A percentile compares a stretch with the other conserved stretches of the same genome.
Evolutionary conservation across 306 rosid species (phyloP).

Genomic region (Pachyrhizus erosus): DNA sequence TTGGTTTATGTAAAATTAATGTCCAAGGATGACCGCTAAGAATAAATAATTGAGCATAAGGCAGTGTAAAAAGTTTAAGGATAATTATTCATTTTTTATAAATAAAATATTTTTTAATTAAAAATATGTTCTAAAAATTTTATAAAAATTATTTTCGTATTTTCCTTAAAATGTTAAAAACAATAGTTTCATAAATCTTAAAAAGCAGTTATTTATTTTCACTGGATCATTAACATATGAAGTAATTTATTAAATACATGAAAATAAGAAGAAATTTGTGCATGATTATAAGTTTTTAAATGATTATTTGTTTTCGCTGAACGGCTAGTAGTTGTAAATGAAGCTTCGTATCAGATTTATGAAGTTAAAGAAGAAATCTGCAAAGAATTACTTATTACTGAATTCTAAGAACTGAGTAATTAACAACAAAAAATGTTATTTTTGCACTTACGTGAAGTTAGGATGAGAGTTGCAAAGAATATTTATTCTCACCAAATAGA

Average conservation of each 20-base stretch:
- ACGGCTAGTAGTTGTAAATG: background rate
- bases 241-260: background rate
- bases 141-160: background rate
- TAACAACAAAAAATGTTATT: background rate
- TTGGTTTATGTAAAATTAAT: background rate
- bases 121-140: background rate
- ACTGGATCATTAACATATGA: background rate
- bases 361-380: background rate
- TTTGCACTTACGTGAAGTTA: background rate
- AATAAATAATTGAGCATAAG: constrained; percentile 4
- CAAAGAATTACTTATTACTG: background rate
- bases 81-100: background rate
- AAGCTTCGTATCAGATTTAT: background rate
- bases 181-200: background rate
- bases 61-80: background rate
- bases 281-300: background rate
- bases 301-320: background rate
- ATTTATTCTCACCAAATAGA: background rate
- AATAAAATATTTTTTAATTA: background rate
- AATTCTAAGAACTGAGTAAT: background rate
- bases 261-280: background rate
- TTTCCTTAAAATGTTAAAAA: background rate
- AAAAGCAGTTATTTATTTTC: background rate
- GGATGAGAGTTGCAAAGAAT: background rate
- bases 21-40: background rate